Evolutionary conservation across 208 protist genomes (phyloP).

Genomic region (Trypanosoma brucei): DNA sequence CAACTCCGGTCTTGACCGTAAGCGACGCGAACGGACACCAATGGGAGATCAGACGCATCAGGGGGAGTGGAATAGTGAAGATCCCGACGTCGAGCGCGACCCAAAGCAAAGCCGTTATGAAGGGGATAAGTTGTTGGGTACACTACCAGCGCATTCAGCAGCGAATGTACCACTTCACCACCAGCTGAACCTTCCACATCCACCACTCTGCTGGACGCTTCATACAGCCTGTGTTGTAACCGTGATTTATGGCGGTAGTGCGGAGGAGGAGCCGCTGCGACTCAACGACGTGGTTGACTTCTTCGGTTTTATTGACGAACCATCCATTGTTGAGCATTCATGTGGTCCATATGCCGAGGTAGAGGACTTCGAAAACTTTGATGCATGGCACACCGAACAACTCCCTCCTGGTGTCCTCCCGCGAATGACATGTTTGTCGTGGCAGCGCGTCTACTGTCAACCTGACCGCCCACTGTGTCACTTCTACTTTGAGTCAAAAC

Average conservation of each 20-base stretch:
- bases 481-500: slow-evolving; percentile 11
- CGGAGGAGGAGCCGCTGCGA: slow-evolving; percentile 21
- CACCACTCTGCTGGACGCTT: slow-evolving; percentile 13
- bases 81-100: slow-evolving; percentile 1
- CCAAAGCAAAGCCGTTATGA: slow-evolving; percentile 10
- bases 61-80: neutral
- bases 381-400: slow-evolving; percentile 45
- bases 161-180: slow-evolving; percentile 4
- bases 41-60: neutral
- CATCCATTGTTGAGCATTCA: neutral
- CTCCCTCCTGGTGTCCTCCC: slow-evolving; percentile 35
- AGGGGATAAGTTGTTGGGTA: neutral
- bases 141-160: neutral
- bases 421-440: slow-evolving; percentile 40
- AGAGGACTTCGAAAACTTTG: slow-evolving; percentile 46
- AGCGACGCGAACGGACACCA: slow-evolving; percentile 15
- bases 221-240: slow-evolving; percentile 41
- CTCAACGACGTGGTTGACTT: slow-evolving; percentile 75
- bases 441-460: slow-evolving; percentile 17
- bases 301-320: slow-evolving; percentile 55
- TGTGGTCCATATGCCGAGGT: slow-evolving; percentile 10
- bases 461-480: slow-evolving; percentile 16
- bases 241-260: slow-evolving; percentile 19
- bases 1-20: neutral
- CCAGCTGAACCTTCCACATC: slow-evolving; percentile 36